A percentile compares a stretch with the other conserved stretches of the same genome.
These are phyloP conservation scores for Mycena sp. DNA, from an alignment of 1,284 basidiomycete species.

Conservation along the genomic window DNA sequence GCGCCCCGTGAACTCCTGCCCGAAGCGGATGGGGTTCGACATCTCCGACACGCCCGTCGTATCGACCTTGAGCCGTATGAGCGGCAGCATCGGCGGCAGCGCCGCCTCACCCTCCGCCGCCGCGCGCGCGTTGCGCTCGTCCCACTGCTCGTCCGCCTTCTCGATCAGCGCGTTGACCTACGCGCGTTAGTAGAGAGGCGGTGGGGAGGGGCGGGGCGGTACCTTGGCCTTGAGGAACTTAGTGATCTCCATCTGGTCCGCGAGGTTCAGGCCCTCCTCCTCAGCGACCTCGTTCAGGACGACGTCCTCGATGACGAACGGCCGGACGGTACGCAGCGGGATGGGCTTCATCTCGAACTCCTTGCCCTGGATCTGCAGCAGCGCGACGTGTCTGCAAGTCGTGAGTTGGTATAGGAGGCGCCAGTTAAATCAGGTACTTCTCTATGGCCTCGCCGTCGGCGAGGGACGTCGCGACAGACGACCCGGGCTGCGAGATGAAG, in stretches of 20 bases:
- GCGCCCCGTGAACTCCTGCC: slow-evolving; percentile 91
- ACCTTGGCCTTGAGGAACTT: slow-evolving; percentile 77
- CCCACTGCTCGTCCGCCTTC: slow-evolving; percentile 82
- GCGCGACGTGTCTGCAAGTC: slow-evolving; percentile 80
- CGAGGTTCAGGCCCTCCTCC: slow-evolving; percentile 77
- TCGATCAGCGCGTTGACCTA: slow-evolving; percentile 81
- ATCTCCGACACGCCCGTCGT: slow-evolving; percentile 90
- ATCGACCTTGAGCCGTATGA: slow-evolving; percentile 93
- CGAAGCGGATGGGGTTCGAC: slow-evolving; percentile 96
- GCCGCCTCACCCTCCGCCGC: slow-evolving; percentile 75
- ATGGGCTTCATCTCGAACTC: slow-evolving; percentile 90
- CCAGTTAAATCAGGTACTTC: slow-evolving; percentile 86
- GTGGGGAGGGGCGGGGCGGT: slow-evolving; percentile 47
- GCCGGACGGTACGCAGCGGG: slow-evolving; percentile 90
- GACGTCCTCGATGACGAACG: slow-evolving; percentile 93
- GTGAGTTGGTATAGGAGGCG: too few relatives aligned
- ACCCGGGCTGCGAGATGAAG: slow-evolving; percentile 94
- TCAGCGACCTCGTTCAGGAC: slow-evolving; percentile 80
- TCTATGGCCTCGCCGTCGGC: slow-evolving; percentile 90
- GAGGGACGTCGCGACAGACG: slow-evolving; percentile 92
- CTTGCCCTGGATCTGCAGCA: slow-evolving; percentile 87
- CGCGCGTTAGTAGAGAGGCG: slow-evolving; percentile 45
- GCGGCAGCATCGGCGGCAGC: slow-evolving; percentile 81
- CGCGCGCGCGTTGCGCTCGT: slow-evolving; percentile 76
- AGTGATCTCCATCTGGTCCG: slow-evolving; percentile 82